Conservation (phyloP, 768 basidiomycete species). For the Lentinula edodes region DNA sequence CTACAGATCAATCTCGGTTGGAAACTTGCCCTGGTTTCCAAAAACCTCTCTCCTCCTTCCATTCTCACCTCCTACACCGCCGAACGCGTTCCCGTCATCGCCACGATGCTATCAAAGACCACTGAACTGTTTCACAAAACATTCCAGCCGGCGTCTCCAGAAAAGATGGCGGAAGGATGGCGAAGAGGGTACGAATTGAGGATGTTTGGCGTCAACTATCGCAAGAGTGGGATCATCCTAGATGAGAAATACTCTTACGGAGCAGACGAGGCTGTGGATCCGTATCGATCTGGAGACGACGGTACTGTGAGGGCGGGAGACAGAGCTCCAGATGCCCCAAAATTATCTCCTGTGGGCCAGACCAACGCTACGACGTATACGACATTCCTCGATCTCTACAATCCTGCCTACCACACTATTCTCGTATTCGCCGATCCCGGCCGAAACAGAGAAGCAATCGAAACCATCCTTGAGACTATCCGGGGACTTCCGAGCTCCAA, state of each 20-base stretch:
- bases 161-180: slow-evolving; percentile 6
- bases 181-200: slow-evolving; percentile 11
- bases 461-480: not conserved
- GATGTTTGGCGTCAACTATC: slow-evolving; percentile 22
- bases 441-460: slow-evolving; percentile 13
- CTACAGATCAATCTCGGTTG: slow-evolving; percentile 22
- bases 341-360: slow-evolving; percentile 18
- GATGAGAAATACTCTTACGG: slow-evolving; percentile 13
- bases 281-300: slow-evolving; percentile 18
- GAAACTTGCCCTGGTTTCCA: slow-evolving; percentile 24
- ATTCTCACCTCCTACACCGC: slow-evolving; percentile 19
- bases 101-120: slow-evolving; percentile 22
- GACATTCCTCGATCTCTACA: slow-evolving; percentile 31
- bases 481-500: slow-evolving; percentile 16
- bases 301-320: slow-evolving; percentile 33
- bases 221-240: slow-evolving; percentile 17
- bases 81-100: slow-evolving; percentile 25
- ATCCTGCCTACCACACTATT: slow-evolving; percentile 30
- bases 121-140: slow-evolving; percentile 11
- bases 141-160: not conserved
- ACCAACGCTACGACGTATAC: slow-evolving; percentile 11
- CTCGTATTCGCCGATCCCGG: slow-evolving; percentile 29
- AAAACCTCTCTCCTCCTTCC: slow-evolving; percentile 12
- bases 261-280: slow-evolving; percentile 8
- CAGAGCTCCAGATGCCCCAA: slow-evolving; percentile 38